A percentile compares a stretch with the other conserved stretches of the same genome.
Evolutionary conservation across 345 rosid species (phyloP).

Genomic region (Draba incana): DNA sequence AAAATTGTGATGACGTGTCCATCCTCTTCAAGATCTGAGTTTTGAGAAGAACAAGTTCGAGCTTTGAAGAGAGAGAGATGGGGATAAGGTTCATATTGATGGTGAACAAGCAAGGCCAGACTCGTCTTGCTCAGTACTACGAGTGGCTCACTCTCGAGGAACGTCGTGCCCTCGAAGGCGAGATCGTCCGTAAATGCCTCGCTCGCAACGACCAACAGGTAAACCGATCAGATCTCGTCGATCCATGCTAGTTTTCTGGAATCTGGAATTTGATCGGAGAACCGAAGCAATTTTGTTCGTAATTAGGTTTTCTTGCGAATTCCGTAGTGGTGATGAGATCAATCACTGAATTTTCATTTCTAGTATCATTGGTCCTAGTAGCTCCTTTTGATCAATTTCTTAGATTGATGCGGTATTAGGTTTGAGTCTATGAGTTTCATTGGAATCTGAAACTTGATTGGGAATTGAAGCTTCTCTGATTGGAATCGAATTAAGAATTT

Average conservation of each 20-base stretch:
- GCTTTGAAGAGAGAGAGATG: constrained; percentile 46
- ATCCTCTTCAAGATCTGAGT: background rate
- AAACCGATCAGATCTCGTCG: no score
- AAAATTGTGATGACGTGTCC: constrained; percentile 11
- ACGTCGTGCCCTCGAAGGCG: constrained; percentile 98
- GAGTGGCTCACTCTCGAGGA: constrained; percentile 99
- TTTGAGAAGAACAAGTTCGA: background rate
- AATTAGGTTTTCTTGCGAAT: background rate
- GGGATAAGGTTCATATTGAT: constrained; percentile 94
- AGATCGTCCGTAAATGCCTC: constrained; percentile 98
- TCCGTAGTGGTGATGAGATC: no score
- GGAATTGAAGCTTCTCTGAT: no score
- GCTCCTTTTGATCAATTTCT: no score
- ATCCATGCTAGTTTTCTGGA: no score
- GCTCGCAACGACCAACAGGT: constrained; percentile 97
- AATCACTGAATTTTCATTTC: no score
- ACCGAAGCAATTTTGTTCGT: background rate
- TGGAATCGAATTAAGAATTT: no score
- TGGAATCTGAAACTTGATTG: no score
- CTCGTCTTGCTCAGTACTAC: constrained; percentile 97
- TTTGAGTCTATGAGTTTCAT: no score
- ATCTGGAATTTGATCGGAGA: background rate
- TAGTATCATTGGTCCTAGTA: no score
- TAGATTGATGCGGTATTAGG: no score
- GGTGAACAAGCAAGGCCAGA: constrained; percentile 99